Percentiles rank a stretch among this genome's conserved stretches.
Evolutionary conservation across 2,329 filamentous ascomycete genomes (phyloP).

Genomic region (Phaeosphaeriaceae sp.): DNA sequence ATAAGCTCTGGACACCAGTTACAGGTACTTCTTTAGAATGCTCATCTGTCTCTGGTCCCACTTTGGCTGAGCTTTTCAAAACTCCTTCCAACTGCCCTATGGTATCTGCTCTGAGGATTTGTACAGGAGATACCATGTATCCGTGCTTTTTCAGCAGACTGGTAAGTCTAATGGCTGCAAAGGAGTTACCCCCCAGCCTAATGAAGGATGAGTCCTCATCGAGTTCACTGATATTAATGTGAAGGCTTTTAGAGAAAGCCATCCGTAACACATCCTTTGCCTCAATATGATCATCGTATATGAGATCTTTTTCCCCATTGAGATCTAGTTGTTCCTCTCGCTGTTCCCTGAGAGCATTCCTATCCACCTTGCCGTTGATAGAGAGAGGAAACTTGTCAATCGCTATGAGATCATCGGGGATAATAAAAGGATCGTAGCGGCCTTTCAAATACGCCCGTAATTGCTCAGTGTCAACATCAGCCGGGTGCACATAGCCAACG

Average conservation of each 20-base stretch:
- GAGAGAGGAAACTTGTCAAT: slow-evolving; percentile 9
- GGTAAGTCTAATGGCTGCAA: slow-evolving; percentile 8
- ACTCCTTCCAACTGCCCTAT: not conserved
- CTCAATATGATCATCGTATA: not conserved
- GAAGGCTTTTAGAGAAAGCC: slow-evolving; percentile 2
- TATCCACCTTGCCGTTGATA: slow-evolving; percentile 12
- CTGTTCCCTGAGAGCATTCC: slow-evolving; percentile 2
- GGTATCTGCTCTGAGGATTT: slow-evolving; percentile 1
- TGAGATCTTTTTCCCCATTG: not conserved
- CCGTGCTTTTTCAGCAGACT: slow-evolving; percentile 6
- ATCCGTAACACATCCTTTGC: not conserved
- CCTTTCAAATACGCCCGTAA: slow-evolving; percentile 5
- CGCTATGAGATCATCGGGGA: slow-evolving; percentile 11
- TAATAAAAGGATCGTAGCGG: slow-evolving; percentile 9
- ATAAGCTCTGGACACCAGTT: no score
- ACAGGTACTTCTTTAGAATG: no score
- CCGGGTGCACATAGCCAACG: slow-evolving; percentile 20
- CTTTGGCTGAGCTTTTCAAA: not conserved
- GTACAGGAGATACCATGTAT: not conserved
- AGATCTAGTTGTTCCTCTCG: not conserved
- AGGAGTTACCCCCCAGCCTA: slow-evolving; percentile 6
- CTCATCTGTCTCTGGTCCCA: no score
- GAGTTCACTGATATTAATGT: slow-evolving; percentile 2
- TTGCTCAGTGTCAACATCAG: slow-evolving; percentile 6
- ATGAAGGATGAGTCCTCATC: slow-evolving; percentile 8